Base-by-base conservation (phyloP, 129 eudicot species). In the Flaveria linearis region DNA sequence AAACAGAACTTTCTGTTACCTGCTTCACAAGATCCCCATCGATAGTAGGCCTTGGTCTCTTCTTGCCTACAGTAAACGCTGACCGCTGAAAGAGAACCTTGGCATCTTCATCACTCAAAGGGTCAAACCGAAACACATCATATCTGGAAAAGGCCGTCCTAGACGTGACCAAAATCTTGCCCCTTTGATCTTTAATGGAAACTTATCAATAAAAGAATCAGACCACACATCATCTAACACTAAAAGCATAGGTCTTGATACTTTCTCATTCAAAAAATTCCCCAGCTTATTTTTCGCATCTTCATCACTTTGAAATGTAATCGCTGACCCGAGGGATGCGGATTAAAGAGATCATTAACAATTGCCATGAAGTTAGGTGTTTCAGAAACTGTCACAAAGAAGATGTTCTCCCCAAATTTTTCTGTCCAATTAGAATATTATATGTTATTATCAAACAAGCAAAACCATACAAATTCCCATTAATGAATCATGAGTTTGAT, bases 221-320 rank as follows among this genome's bases (percentile, higher is more conserved):
- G 41, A 53, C 86, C 82, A 76, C 13, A 85, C 86, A 60, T 82
- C 89, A 13, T 82, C 85, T 9, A 82, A 67, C 6, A 82, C 82
- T 41, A 82, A 16, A 50, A 82, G 85, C 20, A 72, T 68, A 45
- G 86, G 86, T n/a, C 58, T 41, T 66, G 58, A 53, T 45, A 68
- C 26, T 25, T 53, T 62, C 17, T 66, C 63, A 46, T 39, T n/a
- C 28, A 82, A 77, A 68, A 77, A 74, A 52, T 33, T 67, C n/a
- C 9, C 66, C 76, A 82, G 13, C 70, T 77, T 68, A 39, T 72
- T 56, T 13, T 30, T 57, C 22, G 82, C 76, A 72, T 82, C 86
- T 65, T 82, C 78, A 8, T 13, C 18, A 22, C 69, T n/a, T 82
- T 72, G 60, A 77, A 66, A 77, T 20, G 14, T 41, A 33, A 11